Evolutionary conservation across 2,329 filamentous ascomycete genomes (phyloP).

Genomic region (Meredithiella fracta): DNA sequence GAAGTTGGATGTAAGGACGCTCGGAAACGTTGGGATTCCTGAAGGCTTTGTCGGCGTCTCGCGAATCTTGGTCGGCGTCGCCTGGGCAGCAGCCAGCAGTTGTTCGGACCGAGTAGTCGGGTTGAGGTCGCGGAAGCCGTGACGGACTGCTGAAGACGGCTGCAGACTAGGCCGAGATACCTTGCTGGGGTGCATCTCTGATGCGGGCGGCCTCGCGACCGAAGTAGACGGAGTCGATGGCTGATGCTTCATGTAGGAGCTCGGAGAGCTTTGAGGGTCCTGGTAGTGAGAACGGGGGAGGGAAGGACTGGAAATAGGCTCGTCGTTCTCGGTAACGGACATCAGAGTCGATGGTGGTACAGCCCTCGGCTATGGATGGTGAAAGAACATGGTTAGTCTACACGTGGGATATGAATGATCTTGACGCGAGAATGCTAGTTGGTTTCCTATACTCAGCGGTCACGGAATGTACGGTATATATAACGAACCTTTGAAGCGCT

Average conservation of each 20-base stretch:
- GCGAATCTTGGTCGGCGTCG: conserved; percentile 16
- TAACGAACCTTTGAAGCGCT: conserved; percentile 23
- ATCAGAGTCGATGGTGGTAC: conserved; percentile 23
- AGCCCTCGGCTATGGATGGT: conserved; percentile 16
- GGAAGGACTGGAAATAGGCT: conserved; percentile 19
- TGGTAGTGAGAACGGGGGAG: conserved; percentile 5
- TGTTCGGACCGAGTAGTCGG: conserved; percentile 13
- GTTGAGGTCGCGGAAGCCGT: conserved; percentile 65
- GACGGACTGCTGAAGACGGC: conserved; percentile 60
- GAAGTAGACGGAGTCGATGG: conserved; percentile 45
- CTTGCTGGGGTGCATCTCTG: conserved; percentile 86
- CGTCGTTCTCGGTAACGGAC: conserved; percentile 30
- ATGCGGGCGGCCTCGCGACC: conserved; percentile 50
- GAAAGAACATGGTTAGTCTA: conserved; percentile 14
- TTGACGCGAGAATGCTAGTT: not conserved
- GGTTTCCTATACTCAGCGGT: not conserved
- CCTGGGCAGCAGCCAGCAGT: conserved; percentile 26
- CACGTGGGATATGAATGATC: not conserved
- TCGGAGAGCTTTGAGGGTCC: conserved; percentile 8
- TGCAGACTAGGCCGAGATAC: conserved; percentile 60
- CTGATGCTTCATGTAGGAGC: conserved; percentile 10
- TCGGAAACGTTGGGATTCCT: conserved; percentile 19
- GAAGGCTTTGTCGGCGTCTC: conserved; percentile 43
- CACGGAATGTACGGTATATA: not conserved
- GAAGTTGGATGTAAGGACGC: conserved; percentile 40